Evolutionary conservation across 2,329 filamentous ascomycete genomes (phyloP).

Genomic region (Neopestalotiopsis clavispora): DNA sequence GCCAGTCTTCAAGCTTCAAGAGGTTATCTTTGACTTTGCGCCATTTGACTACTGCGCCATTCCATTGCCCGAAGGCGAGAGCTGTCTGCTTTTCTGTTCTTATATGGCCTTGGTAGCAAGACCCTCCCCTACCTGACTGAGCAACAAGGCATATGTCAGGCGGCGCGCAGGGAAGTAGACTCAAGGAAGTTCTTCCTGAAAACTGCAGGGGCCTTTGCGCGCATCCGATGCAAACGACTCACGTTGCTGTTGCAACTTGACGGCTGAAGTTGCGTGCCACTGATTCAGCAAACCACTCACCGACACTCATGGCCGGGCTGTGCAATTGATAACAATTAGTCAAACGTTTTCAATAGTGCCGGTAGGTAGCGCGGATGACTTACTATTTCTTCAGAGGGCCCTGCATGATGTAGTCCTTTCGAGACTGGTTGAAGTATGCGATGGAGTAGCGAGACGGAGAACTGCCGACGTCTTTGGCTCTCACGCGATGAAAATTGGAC

Average conservation of each 20-base stretch:
- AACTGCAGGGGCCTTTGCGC: no score
- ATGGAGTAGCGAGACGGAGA: constrained; percentile 4
- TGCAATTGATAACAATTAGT: background rate
- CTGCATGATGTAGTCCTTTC: constrained; percentile 10
- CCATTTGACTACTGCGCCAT: no score
- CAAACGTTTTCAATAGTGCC: no score
- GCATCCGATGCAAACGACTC: background rate
- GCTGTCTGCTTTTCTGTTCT: no score
- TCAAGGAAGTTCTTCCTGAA: no score
- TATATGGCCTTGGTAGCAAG: no score
- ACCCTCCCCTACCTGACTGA: no score
- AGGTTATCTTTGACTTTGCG: no score
- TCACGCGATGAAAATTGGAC: constrained; percentile 11
- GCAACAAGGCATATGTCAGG: no score
- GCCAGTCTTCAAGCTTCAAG: no score
- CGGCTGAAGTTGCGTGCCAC: background rate
- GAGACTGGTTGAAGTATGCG: constrained; percentile 7
- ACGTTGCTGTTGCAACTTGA: background rate
- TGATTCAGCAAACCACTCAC: background rate
- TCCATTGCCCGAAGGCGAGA: no score
- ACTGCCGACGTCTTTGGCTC: background rate
- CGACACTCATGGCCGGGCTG: background rate
- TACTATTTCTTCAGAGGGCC: constrained; percentile 13
- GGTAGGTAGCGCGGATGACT: background rate
- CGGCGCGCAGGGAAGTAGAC: no score